Conservation (phyloP, 176 grass and related monocot genomes). For the Oryza punctata region DNA sequence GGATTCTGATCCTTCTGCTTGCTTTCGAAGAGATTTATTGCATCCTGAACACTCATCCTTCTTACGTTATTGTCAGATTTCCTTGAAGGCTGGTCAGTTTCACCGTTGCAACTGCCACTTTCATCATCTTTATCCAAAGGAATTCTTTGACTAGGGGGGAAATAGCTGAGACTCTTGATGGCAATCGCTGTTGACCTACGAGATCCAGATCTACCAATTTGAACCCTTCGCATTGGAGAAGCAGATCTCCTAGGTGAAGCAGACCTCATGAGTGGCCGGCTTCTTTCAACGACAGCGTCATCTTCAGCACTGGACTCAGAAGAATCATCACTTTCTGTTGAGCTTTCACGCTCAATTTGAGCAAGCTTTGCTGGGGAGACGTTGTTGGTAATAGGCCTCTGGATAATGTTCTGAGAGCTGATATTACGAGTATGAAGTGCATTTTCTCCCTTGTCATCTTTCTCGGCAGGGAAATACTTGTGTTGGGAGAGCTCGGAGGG, state of each 20-base stretch:
- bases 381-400: conserved; percentile 42
- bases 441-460: conserved; percentile 34
- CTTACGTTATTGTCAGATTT: conserved; percentile 76
- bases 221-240: conserved; percentile 95
- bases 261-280: conserved; percentile 75
- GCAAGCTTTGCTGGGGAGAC: conserved; percentile 91
- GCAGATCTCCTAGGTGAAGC: conserved; percentile 96
- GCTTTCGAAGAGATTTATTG: conserved; percentile 95
- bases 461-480: conserved; percentile 23
- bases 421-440: conserved; percentile 26
- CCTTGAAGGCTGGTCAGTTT: conserved; percentile 65
- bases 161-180: conserved; percentile 93
- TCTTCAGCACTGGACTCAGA: conserved; percentile 62
- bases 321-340: conserved; percentile 62
- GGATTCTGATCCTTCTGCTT: conserved; percentile 78
- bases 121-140: conserved; percentile 77
- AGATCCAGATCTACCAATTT: conserved; percentile 96
- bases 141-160: conserved; percentile 79
- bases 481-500: conserved; percentile 28
- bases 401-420: conserved; percentile 32
- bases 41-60: conserved; percentile 97
- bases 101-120: conserved; percentile 58
- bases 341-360: conserved; percentile 88
- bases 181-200: conserved; percentile 84
- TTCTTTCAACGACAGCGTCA: conserved; percentile 79